A percentile compares a stretch with the other conserved stretches of the same genome.
phyloP scores from a whole-genome alignment of 2,329 filamentous ascomycete species.

The Penicillium sp. region DNA sequence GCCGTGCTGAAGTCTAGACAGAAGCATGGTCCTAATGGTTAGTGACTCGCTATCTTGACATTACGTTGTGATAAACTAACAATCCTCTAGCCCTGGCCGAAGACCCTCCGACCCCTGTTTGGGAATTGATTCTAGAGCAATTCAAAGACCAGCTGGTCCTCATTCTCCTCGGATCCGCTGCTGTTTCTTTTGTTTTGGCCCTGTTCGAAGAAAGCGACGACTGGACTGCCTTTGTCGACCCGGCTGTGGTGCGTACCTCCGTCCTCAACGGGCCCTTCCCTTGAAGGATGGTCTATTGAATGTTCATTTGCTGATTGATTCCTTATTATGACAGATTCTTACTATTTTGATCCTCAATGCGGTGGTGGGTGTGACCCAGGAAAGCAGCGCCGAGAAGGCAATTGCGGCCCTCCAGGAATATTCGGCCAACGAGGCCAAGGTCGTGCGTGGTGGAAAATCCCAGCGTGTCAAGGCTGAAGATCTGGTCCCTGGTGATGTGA shows the following conservation, averaged over 20 bases:
- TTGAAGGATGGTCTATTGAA: not conserved
- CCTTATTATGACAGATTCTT: constrained; percentile 65
- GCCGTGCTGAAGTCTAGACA: constrained; percentile 49
- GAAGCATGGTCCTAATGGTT: constrained; percentile 59
- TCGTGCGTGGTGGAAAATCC: constrained; percentile 79
- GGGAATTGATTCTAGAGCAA: constrained; percentile 95
- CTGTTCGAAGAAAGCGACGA: constrained; percentile 91
- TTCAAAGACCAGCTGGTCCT: constrained; percentile 99
- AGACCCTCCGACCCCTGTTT: constrained; percentile 92
- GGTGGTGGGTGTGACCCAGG: constrained; percentile 95
- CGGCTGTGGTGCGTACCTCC: constrained; percentile 74
- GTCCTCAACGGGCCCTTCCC: not conserved
- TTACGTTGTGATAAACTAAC: constrained; percentile 15
- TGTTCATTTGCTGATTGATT: constrained; percentile 15
- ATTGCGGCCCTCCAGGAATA: constrained; percentile 98
- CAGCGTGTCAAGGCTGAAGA: constrained; percentile 92
- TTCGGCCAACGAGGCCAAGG: constrained; percentile 96
- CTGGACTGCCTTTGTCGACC: constrained; percentile 97
- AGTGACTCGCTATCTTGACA: constrained; percentile 19
- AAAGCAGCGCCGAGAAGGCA: constrained; percentile 97
- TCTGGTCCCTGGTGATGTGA: constrained; percentile 88
- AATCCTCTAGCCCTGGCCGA: constrained; percentile 66
- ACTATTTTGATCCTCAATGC: constrained; percentile 97
- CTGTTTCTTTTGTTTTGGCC: constrained; percentile 88
- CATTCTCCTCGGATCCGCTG: constrained; percentile 89